Percentiles rank a stretch among this genome's conserved stretches.
Conservation (phyloP, 2,329 filamentous ascomycete species). For the Alternaria postmessia region DNA sequence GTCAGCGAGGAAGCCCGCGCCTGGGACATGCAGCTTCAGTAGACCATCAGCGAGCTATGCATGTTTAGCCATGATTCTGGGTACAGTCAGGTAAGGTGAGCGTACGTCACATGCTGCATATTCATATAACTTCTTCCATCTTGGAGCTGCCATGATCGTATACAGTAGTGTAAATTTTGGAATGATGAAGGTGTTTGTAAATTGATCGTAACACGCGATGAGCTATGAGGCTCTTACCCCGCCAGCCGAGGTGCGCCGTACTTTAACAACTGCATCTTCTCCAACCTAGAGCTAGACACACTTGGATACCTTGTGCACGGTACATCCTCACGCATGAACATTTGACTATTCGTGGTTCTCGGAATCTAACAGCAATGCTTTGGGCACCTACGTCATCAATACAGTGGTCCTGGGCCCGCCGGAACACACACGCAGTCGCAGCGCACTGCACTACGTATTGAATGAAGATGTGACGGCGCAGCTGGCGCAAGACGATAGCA, state of each 20-base stretch:
- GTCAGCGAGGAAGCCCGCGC: constrained; percentile 73
- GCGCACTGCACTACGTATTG: not conserved
- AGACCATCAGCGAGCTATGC: constrained; percentile 70
- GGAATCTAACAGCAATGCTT: not conserved
- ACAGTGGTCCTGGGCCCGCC: no score
- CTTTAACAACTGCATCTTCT: not conserved
- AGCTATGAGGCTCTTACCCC: constrained; percentile 9
- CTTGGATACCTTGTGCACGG: not conserved
- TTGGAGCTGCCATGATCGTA: constrained; percentile 33
- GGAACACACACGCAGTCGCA: no score
- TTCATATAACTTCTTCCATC: constrained; percentile 42
- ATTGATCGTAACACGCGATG: not conserved
- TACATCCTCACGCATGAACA: no score
- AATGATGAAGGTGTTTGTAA: not conserved
- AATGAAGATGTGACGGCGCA: not conserved
- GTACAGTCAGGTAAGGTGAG: not conserved
- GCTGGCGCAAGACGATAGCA: not conserved
- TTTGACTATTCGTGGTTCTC: not conserved
- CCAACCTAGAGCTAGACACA: not conserved
- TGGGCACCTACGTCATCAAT: not conserved
- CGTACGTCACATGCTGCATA: constrained; percentile 49
- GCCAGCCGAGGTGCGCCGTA: constrained; percentile 15
- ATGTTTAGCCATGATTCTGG: constrained; percentile 16
- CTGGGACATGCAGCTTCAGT: constrained; percentile 71
- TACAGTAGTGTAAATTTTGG: not conserved